A percentile compares a stretch with the other conserved stretches of the same genome.
Evolutionary conservation across 139 green algal genomes (phyloP).

Genomic region (Coelastrella sp.): DNA sequence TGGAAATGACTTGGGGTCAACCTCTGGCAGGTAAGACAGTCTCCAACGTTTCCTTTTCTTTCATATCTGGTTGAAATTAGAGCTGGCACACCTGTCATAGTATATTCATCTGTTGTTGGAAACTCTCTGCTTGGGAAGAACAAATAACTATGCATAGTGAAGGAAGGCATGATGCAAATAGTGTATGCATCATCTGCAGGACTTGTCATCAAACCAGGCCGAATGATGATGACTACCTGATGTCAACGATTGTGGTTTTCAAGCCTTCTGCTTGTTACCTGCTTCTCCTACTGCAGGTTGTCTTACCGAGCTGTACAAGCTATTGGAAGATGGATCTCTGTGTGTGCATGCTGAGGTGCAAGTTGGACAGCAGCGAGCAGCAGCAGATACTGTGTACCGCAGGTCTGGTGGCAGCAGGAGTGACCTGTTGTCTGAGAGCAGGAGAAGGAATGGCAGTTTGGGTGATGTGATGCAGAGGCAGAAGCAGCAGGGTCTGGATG

Average conservation of each 20-base stretch:
- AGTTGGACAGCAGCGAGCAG: not conserved
- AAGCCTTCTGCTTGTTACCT: too few relatives aligned
- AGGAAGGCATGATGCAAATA: too few relatives aligned
- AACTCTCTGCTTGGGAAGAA: too few relatives aligned
- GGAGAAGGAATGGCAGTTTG: slow-evolving; percentile 42
- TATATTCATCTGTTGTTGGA: too few relatives aligned
- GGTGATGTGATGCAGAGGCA: slow-evolving; percentile 49
- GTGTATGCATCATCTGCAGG: too few relatives aligned
- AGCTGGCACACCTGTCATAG: too few relatives aligned
- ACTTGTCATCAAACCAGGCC: too few relatives aligned
- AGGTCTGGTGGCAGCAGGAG: slow-evolving; percentile 28
- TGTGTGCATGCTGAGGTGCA: not conserved
- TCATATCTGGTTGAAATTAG: too few relatives aligned
- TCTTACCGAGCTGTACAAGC: not conserved
- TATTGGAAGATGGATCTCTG: slow-evolving; percentile 33
- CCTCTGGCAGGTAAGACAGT: slow-evolving; percentile 39
- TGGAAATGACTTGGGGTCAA: slow-evolving; percentile 51
- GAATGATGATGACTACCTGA: too few relatives aligned
- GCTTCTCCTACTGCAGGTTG: slow-evolving; percentile 8
- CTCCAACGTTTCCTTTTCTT: too few relatives aligned
- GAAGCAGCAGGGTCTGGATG: not conserved
- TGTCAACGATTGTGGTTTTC: too few relatives aligned
- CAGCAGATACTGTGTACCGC: slow-evolving; percentile 27
- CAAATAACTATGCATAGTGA: too few relatives aligned
- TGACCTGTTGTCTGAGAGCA: slow-evolving; percentile 45